These are phyloP conservation scores for Lophiostoma macrostomum DNA, from an alignment of 495 filamentous ascomycete species.

Conservation along the genomic window DNA sequence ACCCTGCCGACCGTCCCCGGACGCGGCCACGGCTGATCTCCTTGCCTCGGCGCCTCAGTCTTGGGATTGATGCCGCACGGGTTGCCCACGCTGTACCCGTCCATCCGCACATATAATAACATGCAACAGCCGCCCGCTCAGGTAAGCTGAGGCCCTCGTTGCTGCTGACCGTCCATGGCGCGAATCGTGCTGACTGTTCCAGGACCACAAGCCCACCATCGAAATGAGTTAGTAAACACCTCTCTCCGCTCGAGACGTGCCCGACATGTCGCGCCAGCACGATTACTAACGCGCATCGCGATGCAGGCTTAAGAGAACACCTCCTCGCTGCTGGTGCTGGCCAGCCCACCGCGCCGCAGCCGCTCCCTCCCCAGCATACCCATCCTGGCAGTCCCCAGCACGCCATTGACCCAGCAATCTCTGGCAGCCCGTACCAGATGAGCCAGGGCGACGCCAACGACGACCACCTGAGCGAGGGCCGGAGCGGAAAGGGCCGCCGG, in stretches of 20 bases:
- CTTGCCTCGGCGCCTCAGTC: constrained; percentile 16
- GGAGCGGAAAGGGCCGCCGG: constrained; percentile 69
- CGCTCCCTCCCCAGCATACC: constrained; percentile 18
- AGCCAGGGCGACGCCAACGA: constrained; percentile 36
- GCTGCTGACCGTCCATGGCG: constrained; percentile 1
- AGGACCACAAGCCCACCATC: constrained; percentile 32
- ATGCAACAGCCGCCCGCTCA: constrained; percentile 32
- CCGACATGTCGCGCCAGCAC: neutral
- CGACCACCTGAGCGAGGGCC: constrained; percentile 32
- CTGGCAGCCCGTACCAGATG: constrained; percentile 36
- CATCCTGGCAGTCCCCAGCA: constrained; percentile 35
- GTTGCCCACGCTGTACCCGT: constrained; percentile 28
- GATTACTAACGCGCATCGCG: constrained; percentile 28
- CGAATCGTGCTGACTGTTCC: constrained; percentile 23
- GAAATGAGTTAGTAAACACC: constrained; percentile 33
- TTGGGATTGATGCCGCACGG: constrained; percentile 32
- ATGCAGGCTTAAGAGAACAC: constrained; percentile 43
- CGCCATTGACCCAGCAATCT: constrained; percentile 41
- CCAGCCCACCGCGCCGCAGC: constrained; percentile 22
- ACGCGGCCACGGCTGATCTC: too few species aligned
- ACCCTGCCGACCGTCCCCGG: too few species aligned
- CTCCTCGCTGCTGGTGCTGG: constrained; percentile 41
- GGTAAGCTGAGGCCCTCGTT: constrained; percentile 24
- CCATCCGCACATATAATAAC: constrained; percentile 25
- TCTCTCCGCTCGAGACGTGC: neutral